These are phyloP conservation scores for Hymenochaete sp. DNA, from an alignment of 1,284 basidiomycete species.

Conservation along the genomic window DNA sequence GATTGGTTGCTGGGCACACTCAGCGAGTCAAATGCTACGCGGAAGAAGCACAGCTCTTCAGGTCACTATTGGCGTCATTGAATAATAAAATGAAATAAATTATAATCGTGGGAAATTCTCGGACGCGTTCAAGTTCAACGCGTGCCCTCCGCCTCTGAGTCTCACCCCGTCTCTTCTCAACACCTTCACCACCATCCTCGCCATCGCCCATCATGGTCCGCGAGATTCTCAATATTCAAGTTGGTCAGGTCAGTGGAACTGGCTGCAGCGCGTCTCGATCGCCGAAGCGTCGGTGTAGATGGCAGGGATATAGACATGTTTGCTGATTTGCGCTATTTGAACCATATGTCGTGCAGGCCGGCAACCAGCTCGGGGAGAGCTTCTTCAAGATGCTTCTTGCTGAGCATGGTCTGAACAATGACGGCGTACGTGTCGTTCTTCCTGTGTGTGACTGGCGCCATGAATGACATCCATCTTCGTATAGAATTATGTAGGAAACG, in stretches of 20 bases:
- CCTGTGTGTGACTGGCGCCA: background rate
- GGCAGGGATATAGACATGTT: slow-evolving; percentile 17
- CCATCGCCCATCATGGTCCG: slow-evolving; percentile 19
- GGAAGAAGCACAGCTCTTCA: too few species aligned
- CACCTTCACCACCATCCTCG: too few species aligned
- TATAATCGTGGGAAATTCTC: slow-evolving; percentile 10
- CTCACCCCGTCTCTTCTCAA: background rate
- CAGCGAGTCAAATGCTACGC: too few species aligned
- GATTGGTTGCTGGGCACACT: too few species aligned
- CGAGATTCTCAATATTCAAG: slow-evolving; percentile 28
- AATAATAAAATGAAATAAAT: too few species aligned
- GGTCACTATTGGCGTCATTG: too few species aligned
- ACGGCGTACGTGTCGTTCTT: slow-evolving; percentile 43
- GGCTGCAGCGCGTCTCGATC: slow-evolving; percentile 1
- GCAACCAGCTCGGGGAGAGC: slow-evolving; percentile 68
- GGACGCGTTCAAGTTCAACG: background rate
- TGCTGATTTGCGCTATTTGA: too few species aligned
- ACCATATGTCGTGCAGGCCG: too few species aligned
- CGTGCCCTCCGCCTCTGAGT: background rate
- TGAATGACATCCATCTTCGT: slow-evolving; percentile 4
- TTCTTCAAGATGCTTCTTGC: slow-evolving; percentile 76
- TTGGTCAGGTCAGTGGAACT: slow-evolving; percentile 25
- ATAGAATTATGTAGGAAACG: slow-evolving; percentile 40
- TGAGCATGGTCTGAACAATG: slow-evolving; percentile 67
- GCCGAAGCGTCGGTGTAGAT: slow-evolving; percentile 20